These are phyloP conservation scores for Gloeopeniophorella convolvens DNA, from an alignment of 768 basidiomycete genomes.

Conservation along the genomic window DNA sequence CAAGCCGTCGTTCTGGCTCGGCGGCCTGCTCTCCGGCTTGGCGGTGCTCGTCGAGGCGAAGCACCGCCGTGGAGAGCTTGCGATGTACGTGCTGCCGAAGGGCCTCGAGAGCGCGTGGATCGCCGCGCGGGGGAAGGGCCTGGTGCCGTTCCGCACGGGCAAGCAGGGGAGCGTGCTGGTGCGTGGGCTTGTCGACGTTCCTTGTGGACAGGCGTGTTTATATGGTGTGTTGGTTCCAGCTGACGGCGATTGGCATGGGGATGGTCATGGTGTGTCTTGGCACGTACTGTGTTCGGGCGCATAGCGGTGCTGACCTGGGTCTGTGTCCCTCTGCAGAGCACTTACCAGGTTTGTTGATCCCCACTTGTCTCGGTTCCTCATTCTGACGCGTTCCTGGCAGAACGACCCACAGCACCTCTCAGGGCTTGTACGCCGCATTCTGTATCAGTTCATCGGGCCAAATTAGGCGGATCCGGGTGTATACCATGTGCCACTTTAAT, in stretches of 20 bases:
- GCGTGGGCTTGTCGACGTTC: conserved; percentile 24
- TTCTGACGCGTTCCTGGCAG: conserved; percentile 24
- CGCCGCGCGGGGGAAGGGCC: conserved; percentile 65
- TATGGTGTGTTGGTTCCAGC: conserved; percentile 29
- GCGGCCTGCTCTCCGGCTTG: conserved; percentile 68
- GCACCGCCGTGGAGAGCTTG: conserved; percentile 82
- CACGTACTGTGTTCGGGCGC: neutral
- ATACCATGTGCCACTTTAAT: neutral
- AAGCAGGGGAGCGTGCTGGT: conserved; percentile 63
- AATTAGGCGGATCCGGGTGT: conserved; percentile 51
- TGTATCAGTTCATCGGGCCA: conserved; percentile 88
- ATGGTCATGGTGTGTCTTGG: conserved; percentile 87
- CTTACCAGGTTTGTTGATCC: conserved; percentile 53
- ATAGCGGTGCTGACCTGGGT: neutral
- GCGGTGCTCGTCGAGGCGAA: conserved; percentile 84
- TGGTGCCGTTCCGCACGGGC: conserved; percentile 65
- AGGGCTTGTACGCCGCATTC: conserved; percentile 68
- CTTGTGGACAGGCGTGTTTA: neutral
- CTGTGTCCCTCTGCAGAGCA: conserved; percentile 25
- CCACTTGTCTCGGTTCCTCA: neutral
- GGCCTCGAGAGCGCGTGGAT: conserved; percentile 89
- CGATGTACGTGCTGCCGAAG: conserved; percentile 89
- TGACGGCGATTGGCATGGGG: conserved; percentile 75
- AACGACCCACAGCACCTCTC: conserved; percentile 77
- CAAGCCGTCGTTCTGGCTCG: conserved; percentile 66